Conservation (phyloP, 139 green algal species). For the Chlorella sp. region DNA sequence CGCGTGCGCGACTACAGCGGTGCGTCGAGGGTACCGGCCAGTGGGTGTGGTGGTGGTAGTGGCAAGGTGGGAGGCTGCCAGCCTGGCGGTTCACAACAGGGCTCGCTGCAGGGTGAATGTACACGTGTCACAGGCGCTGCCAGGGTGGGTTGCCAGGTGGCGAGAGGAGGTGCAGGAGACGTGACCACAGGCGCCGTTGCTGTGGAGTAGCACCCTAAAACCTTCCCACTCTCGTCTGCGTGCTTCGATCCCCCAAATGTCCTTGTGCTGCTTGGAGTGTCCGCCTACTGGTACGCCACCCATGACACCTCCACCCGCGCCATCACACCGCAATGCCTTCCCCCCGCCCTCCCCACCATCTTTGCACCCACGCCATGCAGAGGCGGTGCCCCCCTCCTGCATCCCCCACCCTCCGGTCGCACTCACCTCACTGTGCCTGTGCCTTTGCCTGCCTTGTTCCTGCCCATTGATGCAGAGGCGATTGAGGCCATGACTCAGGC, state of each 20-base stretch:
- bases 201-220: too few species aligned
- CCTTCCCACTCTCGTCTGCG: too few species aligned
- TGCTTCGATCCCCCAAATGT: too few species aligned
- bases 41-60: neutral
- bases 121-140: too few species aligned
- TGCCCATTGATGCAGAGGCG: slow-evolving; percentile 6
- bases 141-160: too few species aligned
- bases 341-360: neutral
- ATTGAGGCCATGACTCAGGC: slow-evolving; percentile 13
- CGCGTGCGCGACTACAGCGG: slow-evolving; percentile 45
- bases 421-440: neutral
- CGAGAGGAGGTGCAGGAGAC: too few species aligned
- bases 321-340: neutral
- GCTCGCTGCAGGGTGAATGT: neutral
- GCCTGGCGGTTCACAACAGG: neutral
- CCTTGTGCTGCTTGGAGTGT: too few species aligned
- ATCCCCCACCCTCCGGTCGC: too few species aligned
- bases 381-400: too few species aligned
- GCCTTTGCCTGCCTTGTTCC: neutral
- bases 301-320: too few species aligned
- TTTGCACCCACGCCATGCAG: neutral
- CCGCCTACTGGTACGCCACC: too few species aligned
- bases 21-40: slow-evolving; percentile 13
- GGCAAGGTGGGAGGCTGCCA: neutral
- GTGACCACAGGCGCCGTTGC: too few species aligned